Base-by-base conservation (phyloP, 2,329 filamentous ascomycete genomes). In the Rhinocladiella mackenziei region DNA sequence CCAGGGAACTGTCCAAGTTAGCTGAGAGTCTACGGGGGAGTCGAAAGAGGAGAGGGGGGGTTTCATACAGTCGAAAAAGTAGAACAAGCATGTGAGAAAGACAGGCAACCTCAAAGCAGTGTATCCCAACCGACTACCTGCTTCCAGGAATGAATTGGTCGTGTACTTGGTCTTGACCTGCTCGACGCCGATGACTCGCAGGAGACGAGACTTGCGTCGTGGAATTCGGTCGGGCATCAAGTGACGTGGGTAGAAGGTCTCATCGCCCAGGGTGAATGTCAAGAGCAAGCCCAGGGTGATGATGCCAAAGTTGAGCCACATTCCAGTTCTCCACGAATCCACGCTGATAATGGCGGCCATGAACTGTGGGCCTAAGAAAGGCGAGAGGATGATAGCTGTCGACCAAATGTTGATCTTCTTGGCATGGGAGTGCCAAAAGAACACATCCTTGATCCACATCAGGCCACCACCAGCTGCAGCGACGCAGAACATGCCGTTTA, bases 371-470 rank as follows among this genome's bases (percentile, higher is more conserved):
- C 65, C 65, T 15, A 66, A 42, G 49, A 66, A 67, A 5, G 65
- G 73, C 11, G 60, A 62, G 20, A 65, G 36, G 38, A 69, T 61
- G 45, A 67, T 63, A n/a, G 55, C 53, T 7, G 59, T 60, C 8
- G 58, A 60, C 71, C 64, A 65, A 29, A 65, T 56, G 39, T 65
- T 65, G 56, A 68, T 67, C 38, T 55, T 55, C 8, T 51, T 40
- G 3, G 64, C 58, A 25, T 73, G 65, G 49, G 79, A 70, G 53
- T 80, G 77, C 60, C 78, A 77, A 63, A 77, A 80, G 64, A 77
- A 81, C 45, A 78, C 67, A 58, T 80, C 77, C 41, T 77, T 72
- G 56, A 77, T 72, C 55, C 73, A 73, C 53, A 74, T 72, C 39
- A 78, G 62, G 7, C 71, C 72, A 11, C 59, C 59, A 10, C 56